A percentile compares a stretch with the other conserved stretches of the same genome.
phyloP scores from a whole-genome alignment of 2,329 filamentous ascomycete species.

The Teratosphaeria epicoccoides region DNA sequence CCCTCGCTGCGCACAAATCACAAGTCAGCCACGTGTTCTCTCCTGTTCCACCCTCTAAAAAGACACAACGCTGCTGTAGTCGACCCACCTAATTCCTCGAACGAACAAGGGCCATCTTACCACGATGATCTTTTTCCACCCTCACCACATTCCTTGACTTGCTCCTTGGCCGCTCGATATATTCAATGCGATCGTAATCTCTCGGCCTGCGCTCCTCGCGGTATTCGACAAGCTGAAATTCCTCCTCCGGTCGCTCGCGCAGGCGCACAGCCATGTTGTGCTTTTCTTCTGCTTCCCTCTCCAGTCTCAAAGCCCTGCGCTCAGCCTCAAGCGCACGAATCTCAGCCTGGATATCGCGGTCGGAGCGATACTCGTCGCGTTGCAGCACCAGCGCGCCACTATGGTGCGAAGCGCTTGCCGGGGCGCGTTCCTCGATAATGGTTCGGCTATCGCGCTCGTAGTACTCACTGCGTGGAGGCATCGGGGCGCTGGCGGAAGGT shows the following conservation, averaged over 20 bases:
- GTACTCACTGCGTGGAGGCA: slow-evolving; percentile 13
- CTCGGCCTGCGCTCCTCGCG: slow-evolving; percentile 44
- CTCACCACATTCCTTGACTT: slow-evolving; percentile 47
- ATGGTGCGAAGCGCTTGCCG: slow-evolving; percentile 8
- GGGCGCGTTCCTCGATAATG: slow-evolving; percentile 21
- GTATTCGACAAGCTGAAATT: slow-evolving; percentile 32
- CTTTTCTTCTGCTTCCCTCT: slow-evolving; percentile 41
- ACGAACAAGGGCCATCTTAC: slow-evolving; percentile 83
- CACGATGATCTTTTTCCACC: slow-evolving; percentile 85
- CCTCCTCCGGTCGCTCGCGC: slow-evolving; percentile 39
- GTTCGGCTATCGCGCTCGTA: slow-evolving; percentile 21
- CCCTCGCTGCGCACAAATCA: neutral
- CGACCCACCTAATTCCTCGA: slow-evolving; percentile 29
- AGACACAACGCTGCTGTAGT: neutral
- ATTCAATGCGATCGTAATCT: slow-evolving; percentile 47
- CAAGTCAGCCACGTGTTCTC: neutral
- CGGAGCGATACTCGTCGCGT: slow-evolving; percentile 35
- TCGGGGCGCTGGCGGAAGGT: slow-evolving; percentile 3
- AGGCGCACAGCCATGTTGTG: slow-evolving; percentile 30
- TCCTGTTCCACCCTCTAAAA: neutral
- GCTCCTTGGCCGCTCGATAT: slow-evolving; percentile 33
- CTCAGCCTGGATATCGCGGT: slow-evolving; percentile 60
- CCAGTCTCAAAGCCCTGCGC: slow-evolving; percentile 46
- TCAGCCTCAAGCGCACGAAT: slow-evolving; percentile 62
- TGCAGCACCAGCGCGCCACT: slow-evolving; percentile 36